Evolutionary conservation across 106 monocot species (phyloP).

Genomic region (Gastrodia elata): DNA sequence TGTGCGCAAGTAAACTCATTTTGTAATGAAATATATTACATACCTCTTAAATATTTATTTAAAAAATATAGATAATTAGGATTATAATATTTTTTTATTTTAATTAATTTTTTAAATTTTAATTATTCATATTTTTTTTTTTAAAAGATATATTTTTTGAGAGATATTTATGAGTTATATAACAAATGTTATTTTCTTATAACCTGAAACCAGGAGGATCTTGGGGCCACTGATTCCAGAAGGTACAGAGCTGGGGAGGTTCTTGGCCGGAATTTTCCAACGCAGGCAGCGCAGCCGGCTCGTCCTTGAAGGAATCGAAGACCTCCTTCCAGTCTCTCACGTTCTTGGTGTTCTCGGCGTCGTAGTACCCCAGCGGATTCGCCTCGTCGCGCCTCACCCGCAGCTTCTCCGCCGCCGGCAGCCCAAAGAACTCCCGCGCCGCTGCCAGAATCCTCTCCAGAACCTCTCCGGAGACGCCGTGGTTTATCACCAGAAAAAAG

Average conservation of each 20-base stretch:
- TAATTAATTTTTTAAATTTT: no score
- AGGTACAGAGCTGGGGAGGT: not conserved
- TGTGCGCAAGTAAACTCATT: no score
- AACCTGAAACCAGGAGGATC: conserved; percentile 36
- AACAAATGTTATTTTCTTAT: no score
- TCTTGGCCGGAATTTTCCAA: not conserved
- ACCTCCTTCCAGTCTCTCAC: conserved; percentile 67
- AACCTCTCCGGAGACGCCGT: conserved; percentile 33
- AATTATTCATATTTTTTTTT: no score
- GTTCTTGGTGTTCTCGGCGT: conserved; percentile 52
- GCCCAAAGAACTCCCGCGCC: conserved; percentile 40
- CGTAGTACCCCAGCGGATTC: conserved; percentile 49
- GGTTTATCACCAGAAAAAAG: conserved; percentile 74
- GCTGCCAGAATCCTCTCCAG: conserved; percentile 15
- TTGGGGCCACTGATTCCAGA: conserved; percentile 54
- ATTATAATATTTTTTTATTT: no score
- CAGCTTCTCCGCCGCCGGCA: conserved; percentile 44
- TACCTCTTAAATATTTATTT: no score
- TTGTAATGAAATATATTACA: no score
- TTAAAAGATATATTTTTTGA: no score
- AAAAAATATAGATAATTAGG: no score
- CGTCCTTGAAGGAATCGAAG: conserved; percentile 27
- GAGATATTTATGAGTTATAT: no score
- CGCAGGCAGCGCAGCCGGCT: conserved; percentile 2
- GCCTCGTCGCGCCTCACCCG: conserved; percentile 33